Evolutionary conservation across 2,329 filamentous ascomycete genomes (phyloP), one percentile per base, ranked within the genome.

Genomic region (Aureobasidium sp.): DNA sequence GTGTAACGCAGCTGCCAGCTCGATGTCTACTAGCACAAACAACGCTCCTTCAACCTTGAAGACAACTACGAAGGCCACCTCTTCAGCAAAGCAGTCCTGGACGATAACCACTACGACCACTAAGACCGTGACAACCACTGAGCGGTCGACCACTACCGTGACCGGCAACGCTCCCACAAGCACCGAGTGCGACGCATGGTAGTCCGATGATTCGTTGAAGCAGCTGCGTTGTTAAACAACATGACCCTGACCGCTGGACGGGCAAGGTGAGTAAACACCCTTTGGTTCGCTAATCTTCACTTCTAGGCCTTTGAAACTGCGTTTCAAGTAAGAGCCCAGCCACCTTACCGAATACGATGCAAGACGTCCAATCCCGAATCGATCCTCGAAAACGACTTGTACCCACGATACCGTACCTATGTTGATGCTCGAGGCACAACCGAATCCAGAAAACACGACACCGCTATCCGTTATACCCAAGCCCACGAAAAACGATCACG

Each of bases 311-410:
- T 59, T 59, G 55, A 48, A 43, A 48, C 55, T 48, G 55, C 41
- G 55, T 48, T 39, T 29, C 55, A 59, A 47, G 32, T 59, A 59
- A 59, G 55, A 59, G 55, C 55, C 55, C 55, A 48, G 10, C 46
- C 34, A 39, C 41, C 43, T 20, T 48, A 20, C 55, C 32, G 32
- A 26, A 37, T 43, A 57, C 29, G 39, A 47, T 47, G 41, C 39
- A 46, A 46, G 39, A 44, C 41, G n/a, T 36, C 32, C 26, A 13
- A 39, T 26, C 34, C 34, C 34, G 5, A 37, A 13, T 5, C 34
- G 13, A 37, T 2, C 1, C 5, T 17, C 29, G 20, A 26, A 47
- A 8, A 36, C 55, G 43, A 59, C 20, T 20, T 20, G 36, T 27
- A n/a, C n/a, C 26, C 34, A 15, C 52, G n/a, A 27, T 17, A 8